phyloP scores from a whole-genome alignment of 2,329 filamentous ascomycete species.

The Fusarium brachygibbosum region DNA sequence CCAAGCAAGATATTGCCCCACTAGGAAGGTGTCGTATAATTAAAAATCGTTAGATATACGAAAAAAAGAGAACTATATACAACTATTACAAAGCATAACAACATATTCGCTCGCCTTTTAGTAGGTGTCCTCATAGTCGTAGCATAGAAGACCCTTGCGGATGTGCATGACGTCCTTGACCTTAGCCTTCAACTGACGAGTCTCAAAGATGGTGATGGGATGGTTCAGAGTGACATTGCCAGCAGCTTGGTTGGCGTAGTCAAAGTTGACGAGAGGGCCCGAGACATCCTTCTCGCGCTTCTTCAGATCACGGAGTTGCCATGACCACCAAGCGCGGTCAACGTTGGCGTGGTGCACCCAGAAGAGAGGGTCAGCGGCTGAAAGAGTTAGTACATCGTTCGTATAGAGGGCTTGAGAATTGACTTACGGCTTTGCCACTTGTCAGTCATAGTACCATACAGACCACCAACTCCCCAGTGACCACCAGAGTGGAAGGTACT shows the following conservation, averaged over 20 bases:
- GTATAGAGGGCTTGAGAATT: fast-evolving
- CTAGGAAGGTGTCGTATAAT: background rate
- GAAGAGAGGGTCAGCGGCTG: slow-evolving; percentile 47
- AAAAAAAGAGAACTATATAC: background rate
- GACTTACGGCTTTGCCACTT: slow-evolving; percentile 34
- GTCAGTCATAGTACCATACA: slow-evolving; percentile 47
- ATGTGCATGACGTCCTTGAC: slow-evolving; percentile 32
- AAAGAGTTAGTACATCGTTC: background rate
- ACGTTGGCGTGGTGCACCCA: slow-evolving; percentile 51
- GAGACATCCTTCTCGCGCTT: slow-evolving; percentile 30
- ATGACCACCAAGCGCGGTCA: slow-evolving; percentile 48
- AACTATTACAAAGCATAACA: background rate
- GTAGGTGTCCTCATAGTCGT: slow-evolving; percentile 26
- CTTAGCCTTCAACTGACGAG: slow-evolving; percentile 19
- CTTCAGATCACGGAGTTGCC: slow-evolving; percentile 29
- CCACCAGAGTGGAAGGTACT: slow-evolving; percentile 48
- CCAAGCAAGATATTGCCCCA: background rate
- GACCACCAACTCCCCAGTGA: slow-evolving; percentile 48
- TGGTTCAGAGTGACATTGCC: slow-evolving; percentile 19
- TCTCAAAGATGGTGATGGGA: slow-evolving; percentile 16
- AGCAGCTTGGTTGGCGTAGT: slow-evolving; percentile 22
- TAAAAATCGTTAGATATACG: background rate
- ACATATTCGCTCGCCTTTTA: background rate
- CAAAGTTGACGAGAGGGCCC: slow-evolving; percentile 31
- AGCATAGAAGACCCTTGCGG: slow-evolving; percentile 20